Percentiles rank a stretch among this genome's conserved stretches.
phyloP scores from a whole-genome alignment of 805 yeast genomes.

The Candida sanyiensis region DNA sequence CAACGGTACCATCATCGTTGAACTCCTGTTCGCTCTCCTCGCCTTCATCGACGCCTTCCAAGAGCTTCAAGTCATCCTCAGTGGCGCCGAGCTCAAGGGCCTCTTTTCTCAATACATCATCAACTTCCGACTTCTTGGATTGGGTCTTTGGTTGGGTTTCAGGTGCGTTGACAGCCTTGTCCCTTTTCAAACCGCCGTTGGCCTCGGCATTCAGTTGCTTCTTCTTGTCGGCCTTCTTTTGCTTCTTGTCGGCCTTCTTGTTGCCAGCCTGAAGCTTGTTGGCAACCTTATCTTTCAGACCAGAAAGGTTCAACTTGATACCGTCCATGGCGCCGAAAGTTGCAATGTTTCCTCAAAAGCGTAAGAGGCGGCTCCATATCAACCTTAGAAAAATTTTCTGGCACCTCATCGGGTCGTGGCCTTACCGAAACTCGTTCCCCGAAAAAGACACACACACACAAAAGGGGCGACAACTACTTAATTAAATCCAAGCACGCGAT shows the following conservation, averaged over 20 bases:
- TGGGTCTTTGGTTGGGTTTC: neutral
- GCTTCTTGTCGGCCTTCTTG: constrained; percentile 21
- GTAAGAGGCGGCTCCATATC: neutral
- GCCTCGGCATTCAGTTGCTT: constrained; percentile 20
- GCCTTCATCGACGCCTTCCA: constrained; percentile 51
- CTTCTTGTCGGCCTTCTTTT: constrained; percentile 20
- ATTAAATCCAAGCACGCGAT: too few relatives aligned
- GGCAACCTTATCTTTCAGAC: constrained; percentile 61
- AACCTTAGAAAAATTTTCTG: constrained; percentile 8
- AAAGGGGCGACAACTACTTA: neutral
- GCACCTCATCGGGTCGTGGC: constrained; percentile 14
- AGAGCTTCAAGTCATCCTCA: constrained; percentile 67
- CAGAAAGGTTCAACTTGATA: constrained; percentile 32
- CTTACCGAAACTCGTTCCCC: neutral
- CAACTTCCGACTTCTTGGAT: constrained; percentile 6
- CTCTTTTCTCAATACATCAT: constrained; percentile 50
- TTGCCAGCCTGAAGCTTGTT: constrained; percentile 37
- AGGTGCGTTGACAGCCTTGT: neutral
- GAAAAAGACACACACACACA: neutral
- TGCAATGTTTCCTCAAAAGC: neutral
- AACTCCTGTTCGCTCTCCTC: constrained; percentile 37
- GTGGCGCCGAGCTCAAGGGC: constrained; percentile 82
- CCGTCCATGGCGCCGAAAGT: constrained; percentile 20
- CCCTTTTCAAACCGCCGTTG: too few relatives aligned
- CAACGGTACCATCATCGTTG: constrained; percentile 27